Evolutionary conservation across 352 stramenopile species (phyloP), one percentile per base, ranked within the genome.

Genomic region (Plasmopara viticola): DNA sequence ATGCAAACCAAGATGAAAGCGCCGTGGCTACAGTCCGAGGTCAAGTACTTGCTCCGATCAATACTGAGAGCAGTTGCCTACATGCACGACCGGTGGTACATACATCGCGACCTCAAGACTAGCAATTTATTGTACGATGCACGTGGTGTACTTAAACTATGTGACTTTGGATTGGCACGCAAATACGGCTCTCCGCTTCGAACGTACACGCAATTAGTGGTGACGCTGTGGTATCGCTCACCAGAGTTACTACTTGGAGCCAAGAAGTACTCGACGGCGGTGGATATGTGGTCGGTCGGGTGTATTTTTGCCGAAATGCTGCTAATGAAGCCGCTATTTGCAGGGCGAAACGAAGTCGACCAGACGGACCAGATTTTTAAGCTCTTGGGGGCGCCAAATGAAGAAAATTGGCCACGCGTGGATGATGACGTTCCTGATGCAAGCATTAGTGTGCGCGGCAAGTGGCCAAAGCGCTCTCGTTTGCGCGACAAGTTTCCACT

Each of bases 71-170:
- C 84, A 6, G 48, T 94, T 35, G 74, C 68, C 9, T 86, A 90
- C 65, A 97, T 98, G 72, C 96, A 99, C 65, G 63, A 79, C 29
- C 74, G 82, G 18, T 97, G 90, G 75, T 90, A 83, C 60, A 84
- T 99, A 30, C 96, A 99, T 66, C 87, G 96, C 13, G 96, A 99
- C 60, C 79, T 99, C 54, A 99, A 99, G 77, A 98, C 95, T n/a
- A 95, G 73, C 53, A 98, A 99, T 58, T 78, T 99, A 61, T 66
- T 99, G 5, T 97, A 98, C 51, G 90, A 95, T 62, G 78, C 84
- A 56, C 59, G 61, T 9, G 86, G 82, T 2, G 40, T 77, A 6
- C 66, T 95, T 17, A 93, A 92, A 45, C 70, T 95, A 6, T 93
- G 84, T 54, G 86, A 95, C 53, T 95, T 95, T 64, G 86, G 86